A percentile compares a stretch with the other conserved stretches of the same genome.
Conservation (phyloP, 2,329 filamentous ascomycete species). For the Penicillium sp. region DNA sequence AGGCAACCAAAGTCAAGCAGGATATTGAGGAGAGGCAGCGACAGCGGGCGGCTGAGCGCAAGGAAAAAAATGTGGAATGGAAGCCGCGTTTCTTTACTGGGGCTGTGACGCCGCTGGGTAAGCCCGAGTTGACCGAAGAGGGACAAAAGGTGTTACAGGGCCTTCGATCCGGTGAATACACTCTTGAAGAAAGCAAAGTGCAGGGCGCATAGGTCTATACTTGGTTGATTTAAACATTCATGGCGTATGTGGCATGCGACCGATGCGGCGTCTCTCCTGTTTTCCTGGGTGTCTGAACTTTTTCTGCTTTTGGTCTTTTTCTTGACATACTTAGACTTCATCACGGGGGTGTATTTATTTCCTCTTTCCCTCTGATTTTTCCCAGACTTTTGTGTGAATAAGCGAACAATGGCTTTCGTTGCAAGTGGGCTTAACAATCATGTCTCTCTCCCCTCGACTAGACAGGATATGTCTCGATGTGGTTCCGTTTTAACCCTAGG, state of each 20-base stretch:
- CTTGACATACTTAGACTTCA: conserved; percentile 19
- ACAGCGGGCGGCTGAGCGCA: conserved; percentile 73
- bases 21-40: conserved; percentile 89
- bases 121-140: conserved; percentile 59
- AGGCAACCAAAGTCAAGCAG: conserved; percentile 80
- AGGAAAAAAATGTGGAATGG: conserved; percentile 65
- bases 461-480: conserved; percentile 2
- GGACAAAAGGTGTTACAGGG: conserved; percentile 55
- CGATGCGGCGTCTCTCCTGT: conserved; percentile 16
- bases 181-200: conserved; percentile 41
- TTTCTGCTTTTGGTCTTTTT: conserved; percentile 2
- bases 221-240: conserved; percentile 5
- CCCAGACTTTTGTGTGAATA: conserved; percentile 11
- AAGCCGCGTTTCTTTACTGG: conserved; percentile 80
- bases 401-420: conserved; percentile 2
- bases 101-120: conserved; percentile 55
- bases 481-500: too few species aligned
- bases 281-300: not conserved
- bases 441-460: conserved; percentile 1
- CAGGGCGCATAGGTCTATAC: conserved; percentile 30
- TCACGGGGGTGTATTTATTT: conserved; percentile 1
- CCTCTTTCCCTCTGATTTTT: not conserved
- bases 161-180: conserved; percentile 50
- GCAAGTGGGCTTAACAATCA: not conserved
- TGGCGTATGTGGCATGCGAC: conserved; percentile 27